Conservation (phyloP, 1,284 basidiomycete genomes). For the Pseudozyma flocculosa region DNA sequence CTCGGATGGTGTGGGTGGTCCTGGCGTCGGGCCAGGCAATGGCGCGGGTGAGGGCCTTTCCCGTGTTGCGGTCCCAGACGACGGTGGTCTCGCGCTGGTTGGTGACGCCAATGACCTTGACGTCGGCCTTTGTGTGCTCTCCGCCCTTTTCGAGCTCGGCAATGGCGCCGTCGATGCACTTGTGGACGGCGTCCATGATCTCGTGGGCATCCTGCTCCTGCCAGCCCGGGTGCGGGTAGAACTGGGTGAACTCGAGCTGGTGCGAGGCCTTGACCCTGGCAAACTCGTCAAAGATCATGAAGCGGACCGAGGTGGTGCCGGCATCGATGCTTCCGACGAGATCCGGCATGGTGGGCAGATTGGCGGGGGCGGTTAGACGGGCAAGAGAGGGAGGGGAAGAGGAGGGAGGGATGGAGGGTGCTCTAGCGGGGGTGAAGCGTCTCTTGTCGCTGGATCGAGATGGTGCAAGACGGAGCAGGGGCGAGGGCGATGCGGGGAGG, state of each 20-base stretch:
- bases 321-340: slow-evolving; percentile 39
- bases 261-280: slow-evolving; percentile 84
- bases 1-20: slow-evolving; percentile 77
- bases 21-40: slow-evolving; percentile 97
- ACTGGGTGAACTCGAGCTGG: slow-evolving; percentile 64
- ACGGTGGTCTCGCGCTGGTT: slow-evolving; percentile 97
- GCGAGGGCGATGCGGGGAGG: no score
- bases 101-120: slow-evolving; percentile 94
- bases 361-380: no score
- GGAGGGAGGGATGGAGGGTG: no score
- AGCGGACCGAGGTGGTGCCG: slow-evolving; percentile 76
- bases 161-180: slow-evolving; percentile 75
- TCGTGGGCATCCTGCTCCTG: slow-evolving; percentile 91
- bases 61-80: slow-evolving; percentile 86
- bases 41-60: slow-evolving; percentile 77
- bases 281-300: slow-evolving; percentile 87
- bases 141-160: slow-evolving; percentile 69
- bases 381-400: no score
- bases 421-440: no score
- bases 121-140: slow-evolving; percentile 74
- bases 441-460: no score
- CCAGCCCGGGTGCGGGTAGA: slow-evolving; percentile 66
- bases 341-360: slow-evolving; percentile 23
- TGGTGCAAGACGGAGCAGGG: no score
- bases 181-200: slow-evolving; percentile 74